These are phyloP conservation scores for Pseudocercospora eumusae DNA, from an alignment of 2,329 filamentous ascomycete genomes.

Conservation along the genomic window DNA sequence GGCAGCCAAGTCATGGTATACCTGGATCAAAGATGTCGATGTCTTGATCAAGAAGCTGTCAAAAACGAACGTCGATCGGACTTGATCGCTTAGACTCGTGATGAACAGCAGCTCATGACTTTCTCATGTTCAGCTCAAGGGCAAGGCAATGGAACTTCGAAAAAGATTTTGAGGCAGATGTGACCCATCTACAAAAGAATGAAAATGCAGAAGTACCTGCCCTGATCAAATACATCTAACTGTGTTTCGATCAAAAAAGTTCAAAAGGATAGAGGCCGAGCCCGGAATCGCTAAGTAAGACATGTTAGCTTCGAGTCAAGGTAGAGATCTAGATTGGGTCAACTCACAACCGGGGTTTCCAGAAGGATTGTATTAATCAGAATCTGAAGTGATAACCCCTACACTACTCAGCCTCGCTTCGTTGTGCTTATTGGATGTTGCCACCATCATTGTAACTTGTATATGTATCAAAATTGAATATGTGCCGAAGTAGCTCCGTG, in stretches of 20 bases:
- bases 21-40: background rate
- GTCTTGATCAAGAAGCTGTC: background rate
- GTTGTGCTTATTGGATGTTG: background rate
- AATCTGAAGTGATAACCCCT: constrained; percentile 12
- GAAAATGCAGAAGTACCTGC: background rate
- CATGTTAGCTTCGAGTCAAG: no score
- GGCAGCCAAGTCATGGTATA: background rate
- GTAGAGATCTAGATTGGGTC: no score
- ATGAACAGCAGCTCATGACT: no score
- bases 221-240: background rate
- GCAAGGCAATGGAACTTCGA: background rate
- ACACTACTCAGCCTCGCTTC: background rate
- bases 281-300: background rate
- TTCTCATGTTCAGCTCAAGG: no score
- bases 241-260: background rate
- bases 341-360: constrained; percentile 9
- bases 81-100: no score
- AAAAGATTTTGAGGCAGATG: background rate
- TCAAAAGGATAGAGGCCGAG: background rate
- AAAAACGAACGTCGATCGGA: no score
- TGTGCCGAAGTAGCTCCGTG: background rate
- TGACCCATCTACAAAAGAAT: background rate
- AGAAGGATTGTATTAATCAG: background rate
- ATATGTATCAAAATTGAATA: background rate
- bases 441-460: background rate